phyloP scores from a whole-genome alignment of 768 basidiomycete genomes.

The Xanthoconium purpureum region DNA sequence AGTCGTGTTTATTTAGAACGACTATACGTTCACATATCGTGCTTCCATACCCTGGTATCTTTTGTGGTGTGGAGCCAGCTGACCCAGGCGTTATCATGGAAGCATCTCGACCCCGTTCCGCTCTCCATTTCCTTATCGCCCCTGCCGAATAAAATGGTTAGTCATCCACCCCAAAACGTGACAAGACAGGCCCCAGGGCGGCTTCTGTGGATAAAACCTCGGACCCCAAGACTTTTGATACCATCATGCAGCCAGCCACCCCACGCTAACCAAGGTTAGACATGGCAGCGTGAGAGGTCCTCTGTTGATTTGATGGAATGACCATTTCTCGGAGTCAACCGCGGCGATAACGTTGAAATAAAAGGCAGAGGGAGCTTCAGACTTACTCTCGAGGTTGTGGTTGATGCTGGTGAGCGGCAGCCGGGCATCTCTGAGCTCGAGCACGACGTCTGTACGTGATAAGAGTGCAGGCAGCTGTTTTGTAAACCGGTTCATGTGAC shows the following conservation, averaged over 20 bases:
- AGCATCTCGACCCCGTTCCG: slow-evolving; percentile 60
- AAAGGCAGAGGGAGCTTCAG: not conserved
- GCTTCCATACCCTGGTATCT: slow-evolving; percentile 24
- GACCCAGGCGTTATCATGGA: slow-evolving; percentile 39
- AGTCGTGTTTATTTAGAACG: slow-evolving; percentile 90
- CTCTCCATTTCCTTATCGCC: slow-evolving; percentile 64
- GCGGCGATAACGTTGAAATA: not conserved
- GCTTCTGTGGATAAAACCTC: slow-evolving; percentile 11
- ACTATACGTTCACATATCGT: slow-evolving; percentile 77
- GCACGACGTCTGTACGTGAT: slow-evolving; percentile 82
- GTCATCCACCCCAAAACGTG: slow-evolving; percentile 16
- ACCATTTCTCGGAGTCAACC: slow-evolving; percentile 1
- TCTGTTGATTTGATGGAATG: slow-evolving; percentile 20
- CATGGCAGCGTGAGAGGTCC: slow-evolving; percentile 23
- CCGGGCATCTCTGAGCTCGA: slow-evolving; percentile 91
- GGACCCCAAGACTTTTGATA: slow-evolving; percentile 9
- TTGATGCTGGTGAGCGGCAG: slow-evolving; percentile 95
- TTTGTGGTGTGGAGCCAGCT: slow-evolving; percentile 10
- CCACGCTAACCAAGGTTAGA: slow-evolving; percentile 13
- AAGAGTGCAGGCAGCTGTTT: slow-evolving; percentile 73
- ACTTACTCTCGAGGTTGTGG: slow-evolving; percentile 77
- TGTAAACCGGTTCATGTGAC: slow-evolving; percentile 90
- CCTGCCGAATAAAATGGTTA: slow-evolving; percentile 38
- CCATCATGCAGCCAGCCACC: slow-evolving; percentile 8
- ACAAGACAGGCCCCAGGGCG: not conserved